Evolutionary conservation across 306 rosid species (phyloP).

Genomic region (Vigna nakashimae): DNA sequence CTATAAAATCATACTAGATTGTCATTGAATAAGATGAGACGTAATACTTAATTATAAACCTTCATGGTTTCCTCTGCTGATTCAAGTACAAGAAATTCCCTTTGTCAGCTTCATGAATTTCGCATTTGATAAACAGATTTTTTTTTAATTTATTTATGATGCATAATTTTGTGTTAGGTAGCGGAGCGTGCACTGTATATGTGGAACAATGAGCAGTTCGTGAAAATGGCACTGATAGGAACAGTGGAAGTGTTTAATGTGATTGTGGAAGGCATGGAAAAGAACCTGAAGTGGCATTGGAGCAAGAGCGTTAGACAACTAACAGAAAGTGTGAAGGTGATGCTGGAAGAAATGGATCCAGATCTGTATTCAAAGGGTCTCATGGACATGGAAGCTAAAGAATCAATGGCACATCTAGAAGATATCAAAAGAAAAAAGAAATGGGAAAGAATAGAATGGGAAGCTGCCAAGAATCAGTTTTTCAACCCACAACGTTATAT

Average conservation of each 20-base stretch:
- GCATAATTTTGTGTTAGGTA: slow-evolving; percentile 53
- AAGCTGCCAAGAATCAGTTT: slow-evolving; percentile 56
- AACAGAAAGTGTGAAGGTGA: slow-evolving; percentile 69
- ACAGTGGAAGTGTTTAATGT: slow-evolving; percentile 73
- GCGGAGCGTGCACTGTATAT: slow-evolving; percentile 86
- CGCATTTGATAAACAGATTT: not conserved
- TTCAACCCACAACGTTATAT: slow-evolving; percentile 51
- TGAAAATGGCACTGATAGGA: slow-evolving; percentile 69
- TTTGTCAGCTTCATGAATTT: too few relatives aligned
- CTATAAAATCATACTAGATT: too few relatives aligned
- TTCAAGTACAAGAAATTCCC: too few relatives aligned
- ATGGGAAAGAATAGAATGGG: slow-evolving; percentile 70
- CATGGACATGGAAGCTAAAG: slow-evolving; percentile 54
- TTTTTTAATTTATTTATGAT: not conserved
- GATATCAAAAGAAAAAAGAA: slow-evolving; percentile 60
- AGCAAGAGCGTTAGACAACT: slow-evolving; percentile 67
- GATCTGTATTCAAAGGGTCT: slow-evolving; percentile 62
- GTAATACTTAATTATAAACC: too few relatives aligned
- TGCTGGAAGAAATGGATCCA: slow-evolving; percentile 84
- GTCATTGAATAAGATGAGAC: too few relatives aligned
- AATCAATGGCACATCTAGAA: slow-evolving; percentile 50
- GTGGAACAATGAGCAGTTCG: slow-evolving; percentile 91
- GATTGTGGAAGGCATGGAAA: slow-evolving; percentile 76
- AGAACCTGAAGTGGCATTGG: slow-evolving; percentile 81
- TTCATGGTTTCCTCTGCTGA: too few relatives aligned